phyloP scores from a whole-genome alignment of 352 stramenopile genomes.

The Phytopythium cucurbitacearum region DNA sequence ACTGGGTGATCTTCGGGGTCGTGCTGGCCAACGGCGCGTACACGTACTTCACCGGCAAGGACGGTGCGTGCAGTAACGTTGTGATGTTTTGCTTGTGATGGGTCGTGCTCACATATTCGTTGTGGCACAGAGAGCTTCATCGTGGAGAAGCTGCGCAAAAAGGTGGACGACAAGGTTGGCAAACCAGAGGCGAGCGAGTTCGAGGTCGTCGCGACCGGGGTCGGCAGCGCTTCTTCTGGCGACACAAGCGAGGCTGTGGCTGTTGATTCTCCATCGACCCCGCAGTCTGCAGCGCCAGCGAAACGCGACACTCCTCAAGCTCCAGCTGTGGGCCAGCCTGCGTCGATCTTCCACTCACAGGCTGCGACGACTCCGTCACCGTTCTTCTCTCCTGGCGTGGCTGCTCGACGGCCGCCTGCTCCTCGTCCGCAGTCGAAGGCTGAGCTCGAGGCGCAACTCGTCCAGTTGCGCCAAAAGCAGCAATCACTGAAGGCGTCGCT shows the following conservation, averaged over 20 bases:
- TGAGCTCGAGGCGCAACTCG: conserved; percentile 38
- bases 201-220: conserved; percentile 15
- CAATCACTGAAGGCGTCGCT: conserved; percentile 21
- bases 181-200: conserved; percentile 44
- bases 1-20: conserved; percentile 59
- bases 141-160: conserved; percentile 48
- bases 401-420: conserved; percentile 1
- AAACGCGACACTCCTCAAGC: neutral
- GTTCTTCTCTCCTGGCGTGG: conserved; percentile 29
- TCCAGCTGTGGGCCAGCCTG: neutral
- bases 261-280: no score
- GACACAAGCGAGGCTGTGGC: no score
- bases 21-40: conserved; percentile 59
- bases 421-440: conserved; percentile 24
- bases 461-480: conserved; percentile 29
- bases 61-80: conserved; percentile 16
- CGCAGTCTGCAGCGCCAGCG: no score
- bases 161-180: conserved; percentile 49
- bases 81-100: neutral
- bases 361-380: conserved; percentile 16
- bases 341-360: conserved; percentile 18
- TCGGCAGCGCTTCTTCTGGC: neutral
- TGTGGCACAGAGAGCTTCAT: conserved; percentile 31
- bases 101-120: neutral
- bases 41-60: conserved; percentile 48